Conservation (phyloP, 1,284 basidiomycete species). For the Irpex sp. region DNA sequence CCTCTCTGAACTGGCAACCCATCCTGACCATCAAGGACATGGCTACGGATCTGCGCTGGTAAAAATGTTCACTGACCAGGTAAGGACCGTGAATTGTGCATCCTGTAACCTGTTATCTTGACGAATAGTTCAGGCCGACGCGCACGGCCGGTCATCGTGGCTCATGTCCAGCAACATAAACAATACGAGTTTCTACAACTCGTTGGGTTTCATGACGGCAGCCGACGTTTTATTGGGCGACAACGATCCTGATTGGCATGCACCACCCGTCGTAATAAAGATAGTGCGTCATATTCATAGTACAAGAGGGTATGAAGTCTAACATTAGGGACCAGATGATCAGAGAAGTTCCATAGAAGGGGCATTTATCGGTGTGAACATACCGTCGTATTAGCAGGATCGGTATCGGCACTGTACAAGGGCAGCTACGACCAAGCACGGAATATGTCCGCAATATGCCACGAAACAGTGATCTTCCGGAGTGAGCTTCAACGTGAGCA, state of each 20-base stretch:
- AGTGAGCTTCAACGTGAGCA: too few relatives aligned
- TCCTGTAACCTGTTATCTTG: neutral
- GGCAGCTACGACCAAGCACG: too few relatives aligned
- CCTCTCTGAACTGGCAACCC: neutral
- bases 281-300: slow-evolving; percentile 11
- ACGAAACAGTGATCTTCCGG: neutral
- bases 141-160: slow-evolving; percentile 15
- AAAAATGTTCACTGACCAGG: slow-evolving; percentile 1
- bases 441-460: neutral
- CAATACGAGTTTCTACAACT: slow-evolving; percentile 21
- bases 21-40: neutral
- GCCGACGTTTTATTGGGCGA: slow-evolving; percentile 15
- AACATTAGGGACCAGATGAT: neutral
- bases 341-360: neutral
- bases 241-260: slow-evolving; percentile 18
- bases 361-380: neutral
- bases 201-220: slow-evolving; percentile 17
- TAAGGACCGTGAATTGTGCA: neutral
- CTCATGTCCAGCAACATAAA: slow-evolving; percentile 18
- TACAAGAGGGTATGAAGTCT: too few relatives aligned
- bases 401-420: too few relatives aligned
- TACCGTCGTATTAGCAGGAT: neutral
- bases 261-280: slow-evolving; percentile 12
- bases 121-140: slow-evolving; percentile 12
- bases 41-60: slow-evolving; percentile 3